Evolutionary conservation across 441 rosid species (phyloP), one percentile per base, ranked within the genome.

Genomic region (Erysimum cheiri): DNA sequence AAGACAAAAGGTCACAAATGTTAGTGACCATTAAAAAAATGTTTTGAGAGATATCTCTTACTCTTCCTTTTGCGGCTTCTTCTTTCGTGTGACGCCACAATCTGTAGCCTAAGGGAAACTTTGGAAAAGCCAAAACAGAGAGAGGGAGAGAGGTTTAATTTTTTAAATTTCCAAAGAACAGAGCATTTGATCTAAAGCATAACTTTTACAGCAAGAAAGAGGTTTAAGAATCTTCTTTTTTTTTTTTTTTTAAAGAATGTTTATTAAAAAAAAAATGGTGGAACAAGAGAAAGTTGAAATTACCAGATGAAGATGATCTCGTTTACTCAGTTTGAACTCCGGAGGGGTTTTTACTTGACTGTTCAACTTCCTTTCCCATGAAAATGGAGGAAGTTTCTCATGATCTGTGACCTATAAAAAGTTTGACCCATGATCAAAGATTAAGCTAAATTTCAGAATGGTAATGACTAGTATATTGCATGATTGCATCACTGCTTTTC

Each of bases 31-130:
- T 33, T 47, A 13, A 12, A 14, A 11, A 3, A 17, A 2, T n/a
- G 6, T 10, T 22, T 19, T 3, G 17, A 55, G n/a, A 37, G 1
- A 39, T 3, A 64, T 47, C 28, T 46, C 77, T 72, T 87, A 92
- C 98, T 75, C 85, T 85, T 84, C 96, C 96, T 77, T 80, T 78
- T 31, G 85, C 80, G 49, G 83, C 85, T 87, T 90, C 91, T 78
- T 73, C 79, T 73, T 75, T 85, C 22, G 75, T 32, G 63, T 88
- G 83, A 60, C 75, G 84, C 88, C 85, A 82, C 53, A 92, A 72
- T 46, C 96, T 85, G 48, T 84, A 55, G 29, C 98, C 98, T 53
- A 79, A 13, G 36, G 90, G 88, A 62, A 87, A 92, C 95, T 87
- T 35, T 59, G n/a, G 4, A 29, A 71, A 71, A 33, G n/a, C 41